Conservation (phyloP, 139 green algal genomes). For the Nannochloris sp. region DNA sequence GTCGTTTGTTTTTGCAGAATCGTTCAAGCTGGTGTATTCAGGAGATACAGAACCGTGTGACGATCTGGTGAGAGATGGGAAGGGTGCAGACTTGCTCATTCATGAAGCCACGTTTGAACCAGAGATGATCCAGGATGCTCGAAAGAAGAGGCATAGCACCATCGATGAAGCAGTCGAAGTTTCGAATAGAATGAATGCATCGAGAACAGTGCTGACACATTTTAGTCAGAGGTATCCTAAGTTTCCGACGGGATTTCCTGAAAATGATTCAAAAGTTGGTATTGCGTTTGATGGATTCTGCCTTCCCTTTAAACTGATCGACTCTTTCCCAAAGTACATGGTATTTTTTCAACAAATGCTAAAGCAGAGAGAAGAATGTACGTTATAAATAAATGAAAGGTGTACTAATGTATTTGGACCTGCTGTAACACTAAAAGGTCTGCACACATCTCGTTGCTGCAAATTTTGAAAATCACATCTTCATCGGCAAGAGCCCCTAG, state of each 20-base stretch:
- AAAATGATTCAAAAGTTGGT: background rate
- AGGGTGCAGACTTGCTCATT: conserved; percentile 39
- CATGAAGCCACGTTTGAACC: conserved; percentile 61
- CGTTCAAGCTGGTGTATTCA: conserved; percentile 75
- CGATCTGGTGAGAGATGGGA: conserved; percentile 20
- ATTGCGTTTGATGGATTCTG: conserved; percentile 57
- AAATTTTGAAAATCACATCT: too few species aligned
- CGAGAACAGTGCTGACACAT: conserved; percentile 49
- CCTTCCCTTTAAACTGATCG: conserved; percentile 33
- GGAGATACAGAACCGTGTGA: conserved; percentile 48
- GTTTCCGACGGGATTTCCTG: conserved; percentile 26
- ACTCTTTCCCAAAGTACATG: conserved; percentile 14
- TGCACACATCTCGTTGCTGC: too few species aligned
- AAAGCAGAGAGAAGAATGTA: too few species aligned
- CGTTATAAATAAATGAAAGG: too few species aligned
- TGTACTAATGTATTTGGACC: too few species aligned
- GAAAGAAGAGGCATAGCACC: conserved; percentile 67
- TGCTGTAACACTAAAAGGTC: too few species aligned
- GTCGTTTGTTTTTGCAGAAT: conserved; percentile 42
- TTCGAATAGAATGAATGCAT: conserved; percentile 46
- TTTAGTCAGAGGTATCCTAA: conserved; percentile 59
- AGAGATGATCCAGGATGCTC: conserved; percentile 33
- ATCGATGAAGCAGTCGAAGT: conserved; percentile 53
- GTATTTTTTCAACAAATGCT: background rate
- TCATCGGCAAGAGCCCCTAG: too few species aligned